Evolutionary conservation across 2,329 filamentous ascomycete genomes (phyloP), one percentile per base, ranked within the genome.

Genomic region (Neofusicoccum laricinum): DNA sequence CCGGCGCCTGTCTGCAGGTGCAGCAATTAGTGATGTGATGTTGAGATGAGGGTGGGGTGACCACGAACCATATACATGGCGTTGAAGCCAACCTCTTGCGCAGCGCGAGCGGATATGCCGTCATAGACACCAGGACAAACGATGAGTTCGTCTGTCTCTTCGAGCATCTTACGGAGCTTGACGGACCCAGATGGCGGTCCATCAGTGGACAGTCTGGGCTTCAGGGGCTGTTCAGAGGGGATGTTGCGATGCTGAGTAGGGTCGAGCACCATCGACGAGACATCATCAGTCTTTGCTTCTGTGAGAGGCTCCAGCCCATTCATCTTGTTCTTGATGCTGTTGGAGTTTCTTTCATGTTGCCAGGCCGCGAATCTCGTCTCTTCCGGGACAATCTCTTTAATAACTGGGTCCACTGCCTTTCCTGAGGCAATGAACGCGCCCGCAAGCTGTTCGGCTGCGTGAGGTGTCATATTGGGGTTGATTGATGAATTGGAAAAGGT

Each of bases 111-210:
- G 1, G 86, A 86, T 59, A 89, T 82, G 7, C 88, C 88, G 78
- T 91, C 88, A 70, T 89, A 89, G 3, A 90, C 87, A 32, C 88
- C 88, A 0, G 87, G 88, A 61, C 84, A 86, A 2, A 88, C 81
- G 38, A 90, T 71, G 36, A 76, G 48, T 68, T 75, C 74, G 1
- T 71, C 67, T 1, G 70, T 69, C 63, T 76, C 71, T 2, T 69
- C 71, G 14, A 77, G 61, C 72, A 76, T 71, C 10, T 53, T 59
- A 19, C 74, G 68, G 17, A 77, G 55, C 46, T 40, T 51, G 4
- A 30, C 32, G 5, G 64, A 17, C 5, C 19, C 63, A 7, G 63
- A 30, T 12, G 45, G 59, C 14, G 40, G 41, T 14, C 25, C 19
- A n/a, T 8, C 38, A 2, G 51, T 4, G 8, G 51, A 43, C 7